These are phyloP conservation scores for Colletotrichum echinochloae DNA, from an alignment of 2,329 filamentous ascomycete genomes.

Conservation along the genomic window DNA sequence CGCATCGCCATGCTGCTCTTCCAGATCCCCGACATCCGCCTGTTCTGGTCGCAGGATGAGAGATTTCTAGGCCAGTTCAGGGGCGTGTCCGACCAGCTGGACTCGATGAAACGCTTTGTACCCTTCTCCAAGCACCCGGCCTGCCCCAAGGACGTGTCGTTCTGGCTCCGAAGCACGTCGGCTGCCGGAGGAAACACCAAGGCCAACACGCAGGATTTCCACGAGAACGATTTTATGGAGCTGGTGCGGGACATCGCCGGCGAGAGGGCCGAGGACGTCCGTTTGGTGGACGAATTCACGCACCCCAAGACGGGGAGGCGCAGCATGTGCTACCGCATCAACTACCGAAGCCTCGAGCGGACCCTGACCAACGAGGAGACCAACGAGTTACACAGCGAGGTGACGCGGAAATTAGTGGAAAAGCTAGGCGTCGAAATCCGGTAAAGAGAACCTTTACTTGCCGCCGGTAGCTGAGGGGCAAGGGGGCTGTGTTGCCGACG, in stretches of 20 bases:
- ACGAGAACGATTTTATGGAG: conserved; percentile 98
- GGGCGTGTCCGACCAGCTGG: conserved; percentile 65
- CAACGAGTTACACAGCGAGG: conserved; percentile 78
- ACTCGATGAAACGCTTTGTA: conserved; percentile 72
- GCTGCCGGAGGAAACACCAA: conserved; percentile 60
- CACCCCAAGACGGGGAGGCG: conserved; percentile 86
- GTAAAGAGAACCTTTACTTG: conserved; percentile 30
- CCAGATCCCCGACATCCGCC: conserved; percentile 92
- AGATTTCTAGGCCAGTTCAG: conserved; percentile 90
- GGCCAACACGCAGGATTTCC: conserved; percentile 68
- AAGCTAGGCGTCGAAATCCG: conserved; percentile 84
- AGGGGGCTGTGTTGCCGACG: conserved; percentile 38
- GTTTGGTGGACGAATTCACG: conserved; percentile 84
- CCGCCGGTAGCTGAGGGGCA: conserved; percentile 33
- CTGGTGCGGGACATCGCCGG: conserved; percentile 86
- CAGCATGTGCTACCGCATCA: conserved; percentile 92
- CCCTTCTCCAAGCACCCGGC: conserved; percentile 93
- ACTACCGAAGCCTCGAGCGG: conserved; percentile 91
- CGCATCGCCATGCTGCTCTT: conserved; percentile 98
- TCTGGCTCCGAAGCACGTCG: conserved; percentile 77
- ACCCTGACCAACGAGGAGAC: conserved; percentile 88
- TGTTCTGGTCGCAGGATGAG: conserved; percentile 91
- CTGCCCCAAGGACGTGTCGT: conserved; percentile 92
- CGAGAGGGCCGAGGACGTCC: conserved; percentile 88
- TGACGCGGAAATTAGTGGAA: conserved; percentile 73